Evolutionary conservation across 78 protist species (phyloP).

Genomic region (Dictyostelium intermedium): DNA sequence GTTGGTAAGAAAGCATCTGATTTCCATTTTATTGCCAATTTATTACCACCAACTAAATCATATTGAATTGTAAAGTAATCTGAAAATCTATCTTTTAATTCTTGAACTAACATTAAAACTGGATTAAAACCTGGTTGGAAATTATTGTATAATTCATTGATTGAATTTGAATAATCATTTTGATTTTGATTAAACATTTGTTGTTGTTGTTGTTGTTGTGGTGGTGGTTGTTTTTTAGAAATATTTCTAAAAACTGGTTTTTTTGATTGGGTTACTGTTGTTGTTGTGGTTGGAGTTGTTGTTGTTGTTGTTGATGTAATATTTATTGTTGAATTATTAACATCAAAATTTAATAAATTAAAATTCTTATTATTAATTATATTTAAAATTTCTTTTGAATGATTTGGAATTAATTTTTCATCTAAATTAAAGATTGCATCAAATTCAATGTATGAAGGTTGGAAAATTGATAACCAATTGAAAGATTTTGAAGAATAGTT

Average conservation of each 20-base stretch:
- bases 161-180: not conserved
- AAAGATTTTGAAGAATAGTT: not conserved
- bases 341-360: not conserved
- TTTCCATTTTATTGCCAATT: constrained; percentile 29
- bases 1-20: not conserved
- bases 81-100: constrained; percentile 4
- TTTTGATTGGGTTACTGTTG: not conserved
- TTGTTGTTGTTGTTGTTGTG: not conserved
- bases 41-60: constrained; percentile 59
- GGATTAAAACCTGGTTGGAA: constrained; percentile 34
- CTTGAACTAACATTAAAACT: not conserved
- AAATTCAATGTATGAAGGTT: constrained; percentile 19
- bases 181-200: not conserved
- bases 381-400: constrained; percentile 14
- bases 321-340: not conserved
- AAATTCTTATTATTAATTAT: not conserved
- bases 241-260: constrained; percentile 25
- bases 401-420: constrained; percentile 1
- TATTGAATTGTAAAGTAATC: constrained; percentile 34
- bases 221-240: not conserved
- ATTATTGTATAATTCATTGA: not conserved
- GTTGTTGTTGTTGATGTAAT: not conserved
- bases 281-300: not conserved
- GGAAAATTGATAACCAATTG: constrained; percentile 43
- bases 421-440: constrained; percentile 31